Percentiles rank a stretch among this genome's conserved stretches.
Evolutionary conservation across 2,329 filamentous ascomycete species (phyloP).

Genomic region (Cercospora brassicicola): DNA sequence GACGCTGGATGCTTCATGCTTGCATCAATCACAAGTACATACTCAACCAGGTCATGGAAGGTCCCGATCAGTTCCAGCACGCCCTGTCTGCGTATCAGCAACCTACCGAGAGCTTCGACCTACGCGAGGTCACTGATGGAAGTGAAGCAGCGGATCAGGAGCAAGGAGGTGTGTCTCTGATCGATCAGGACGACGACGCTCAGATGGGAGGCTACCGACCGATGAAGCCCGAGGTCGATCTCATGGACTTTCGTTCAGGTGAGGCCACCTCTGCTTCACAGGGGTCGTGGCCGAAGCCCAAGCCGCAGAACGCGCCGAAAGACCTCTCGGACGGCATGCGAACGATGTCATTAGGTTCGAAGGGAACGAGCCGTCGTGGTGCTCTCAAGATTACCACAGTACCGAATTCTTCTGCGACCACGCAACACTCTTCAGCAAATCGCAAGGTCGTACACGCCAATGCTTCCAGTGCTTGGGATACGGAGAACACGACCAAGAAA

Average conservation of each 20-base stretch:
- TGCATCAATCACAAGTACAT: slow-evolving; percentile 54
- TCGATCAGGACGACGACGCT: slow-evolving; percentile 24
- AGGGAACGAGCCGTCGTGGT: not conserved
- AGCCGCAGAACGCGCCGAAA: not conserved
- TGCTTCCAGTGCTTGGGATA: slow-evolving; percentile 11
- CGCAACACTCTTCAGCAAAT: not conserved
- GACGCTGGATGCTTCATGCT: slow-evolving; percentile 46
- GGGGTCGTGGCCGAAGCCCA: not conserved
- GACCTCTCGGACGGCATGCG: slow-evolving; percentile 8
- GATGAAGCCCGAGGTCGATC: slow-evolving; percentile 14
- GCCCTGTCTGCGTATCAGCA: slow-evolving; percentile 15
- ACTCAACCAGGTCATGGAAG: slow-evolving; percentile 41
- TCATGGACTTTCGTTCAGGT: slow-evolving; percentile 13
- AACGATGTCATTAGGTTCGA: slow-evolving; percentile 13
- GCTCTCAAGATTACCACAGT: not conserved
- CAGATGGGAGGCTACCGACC: slow-evolving; percentile 26
- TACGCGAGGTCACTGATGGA: slow-evolving; percentile 9
- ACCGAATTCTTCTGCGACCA: not conserved
- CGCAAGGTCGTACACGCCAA: not conserved
- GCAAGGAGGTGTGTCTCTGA: slow-evolving; percentile 22
- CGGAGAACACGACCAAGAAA: slow-evolving; percentile 11
- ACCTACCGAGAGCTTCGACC: not conserved
- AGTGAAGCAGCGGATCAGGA: slow-evolving; percentile 13
- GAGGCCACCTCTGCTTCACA: not conserved
- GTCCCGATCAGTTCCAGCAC: slow-evolving; percentile 29